Evolutionary conservation across 1,284 basidiomycete species (phyloP).

Genomic region (Megacollybia platyphylla): DNA sequence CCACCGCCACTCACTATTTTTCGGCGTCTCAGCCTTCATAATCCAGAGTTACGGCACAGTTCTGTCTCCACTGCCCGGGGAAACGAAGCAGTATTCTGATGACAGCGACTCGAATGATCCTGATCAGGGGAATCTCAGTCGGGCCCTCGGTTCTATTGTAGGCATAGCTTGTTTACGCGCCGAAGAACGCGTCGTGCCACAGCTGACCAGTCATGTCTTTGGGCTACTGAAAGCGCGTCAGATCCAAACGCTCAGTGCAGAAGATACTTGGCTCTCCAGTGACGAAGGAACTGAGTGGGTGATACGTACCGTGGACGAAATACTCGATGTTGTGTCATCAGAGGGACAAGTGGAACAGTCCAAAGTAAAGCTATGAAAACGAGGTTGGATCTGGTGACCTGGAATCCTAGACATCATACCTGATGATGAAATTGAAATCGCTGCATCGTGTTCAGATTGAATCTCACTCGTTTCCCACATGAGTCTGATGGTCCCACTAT

Average conservation of each 20-base stretch:
- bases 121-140: constrained; percentile 75
- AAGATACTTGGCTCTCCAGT: constrained; percentile 77
- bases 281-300: constrained; percentile 94
- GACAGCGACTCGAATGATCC: constrained; percentile 24
- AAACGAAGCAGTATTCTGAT: constrained; percentile 25
- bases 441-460: constrained; percentile 20
- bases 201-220: constrained; percentile 86
- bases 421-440: constrained; percentile 9
- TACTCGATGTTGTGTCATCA: constrained; percentile 57
- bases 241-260: constrained; percentile 45
- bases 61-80: constrained; percentile 63
- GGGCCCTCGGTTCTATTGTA: constrained; percentile 79
- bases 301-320: constrained; percentile 73
- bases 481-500: background rate
- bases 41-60: constrained; percentile 87
- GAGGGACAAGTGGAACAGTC: constrained; percentile 24
- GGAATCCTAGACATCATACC: constrained; percentile 6
- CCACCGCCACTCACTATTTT: background rate
- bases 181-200: constrained; percentile 82
- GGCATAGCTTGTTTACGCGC: constrained; percentile 88
- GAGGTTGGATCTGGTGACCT: constrained; percentile 9
- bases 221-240: constrained; percentile 81
- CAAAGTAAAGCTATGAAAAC: constrained; percentile 49
- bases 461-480: background rate
- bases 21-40: constrained; percentile 61